A percentile compares a stretch with the other conserved stretches of the same genome.
Evolutionary conservation across 1,284 basidiomycete genomes (phyloP).

Genomic region (Neonothopanus nambi): DNA sequence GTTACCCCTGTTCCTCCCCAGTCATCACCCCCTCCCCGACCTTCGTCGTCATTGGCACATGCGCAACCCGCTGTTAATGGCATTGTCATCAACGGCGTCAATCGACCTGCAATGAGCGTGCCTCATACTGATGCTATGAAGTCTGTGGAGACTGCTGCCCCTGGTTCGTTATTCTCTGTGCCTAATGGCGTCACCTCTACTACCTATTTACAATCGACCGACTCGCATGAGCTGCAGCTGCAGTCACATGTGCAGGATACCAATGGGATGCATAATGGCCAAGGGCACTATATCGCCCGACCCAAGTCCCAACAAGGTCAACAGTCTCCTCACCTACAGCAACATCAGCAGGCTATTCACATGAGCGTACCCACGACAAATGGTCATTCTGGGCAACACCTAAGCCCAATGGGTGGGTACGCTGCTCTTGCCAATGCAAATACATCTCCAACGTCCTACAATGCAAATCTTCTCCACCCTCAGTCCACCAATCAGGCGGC

Average conservation of each 20-base stretch:
- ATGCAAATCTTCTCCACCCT: neutral
- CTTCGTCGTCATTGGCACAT: neutral
- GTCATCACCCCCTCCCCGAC: neutral
- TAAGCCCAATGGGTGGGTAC: no score
- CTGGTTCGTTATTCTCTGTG: neutral
- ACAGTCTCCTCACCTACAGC: neutral
- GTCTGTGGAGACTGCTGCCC: neutral
- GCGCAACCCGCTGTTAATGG: constrained; percentile 17
- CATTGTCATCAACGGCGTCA: neutral
- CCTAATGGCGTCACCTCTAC: neutral
- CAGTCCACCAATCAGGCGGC: neutral
- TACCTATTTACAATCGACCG: neutral
- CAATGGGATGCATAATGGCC: neutral
- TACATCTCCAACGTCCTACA: neutral
- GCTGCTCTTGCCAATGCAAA: constrained; percentile 2
- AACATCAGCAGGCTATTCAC: no score
- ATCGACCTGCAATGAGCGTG: constrained; percentile 1
- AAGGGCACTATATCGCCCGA: neutral
- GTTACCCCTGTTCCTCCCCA: neutral
- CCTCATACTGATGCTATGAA: neutral
- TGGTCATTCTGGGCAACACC: no score
- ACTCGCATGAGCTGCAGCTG: neutral
- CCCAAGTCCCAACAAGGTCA: constrained; percentile 4
- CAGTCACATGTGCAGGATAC: neutral
- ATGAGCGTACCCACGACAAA: no score